Base-by-base conservation (phyloP, 2,329 filamentous ascomycete genomes). In the Hymenoscyphus albidus region DNA sequence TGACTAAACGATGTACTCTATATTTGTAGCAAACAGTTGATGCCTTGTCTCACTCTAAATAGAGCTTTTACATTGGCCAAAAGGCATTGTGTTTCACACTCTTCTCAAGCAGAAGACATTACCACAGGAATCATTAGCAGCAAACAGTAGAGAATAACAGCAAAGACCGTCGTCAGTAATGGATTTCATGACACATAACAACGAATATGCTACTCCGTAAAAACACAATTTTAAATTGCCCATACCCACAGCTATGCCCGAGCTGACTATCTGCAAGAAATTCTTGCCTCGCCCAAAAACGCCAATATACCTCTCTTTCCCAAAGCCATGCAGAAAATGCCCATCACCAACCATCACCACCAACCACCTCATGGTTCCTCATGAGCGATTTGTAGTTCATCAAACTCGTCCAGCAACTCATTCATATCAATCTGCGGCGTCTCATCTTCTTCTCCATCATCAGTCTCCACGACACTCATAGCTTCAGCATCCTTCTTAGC, bases 361-460 rank as follows among this genome's bases (percentile, higher is more conserved):
- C n/a, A 48, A 22, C 5, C 48, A 18, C 10, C 13, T 54, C 48
- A 54, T 27, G n/a, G 18, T 18, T 67, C 42, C 35, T 66, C 63
- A 70, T 74, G 73, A 27, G 73, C 54, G 62, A 96, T 87, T 57
- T 84, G 88, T 76, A 97, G 85, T 73, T 97, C 93, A 74, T 96
- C 93, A 81, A 97, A 93, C 76, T 97, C 93, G 76, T 97, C 93
- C 73, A 97, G 82, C 74, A 97, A 78, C 77, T 93, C 90, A 22
- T 94, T 85, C 87, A 94, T 88, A 74, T 87, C 82, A 70, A 95
- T 88, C 72, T 85, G 82, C 3, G 91, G 91, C 60, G 82, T 83
- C 54, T 87, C 87, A 54, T 89, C 88, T 14, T 83, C 85, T 16
- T 83, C 85, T 32, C 84, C 84, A 16, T 82, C 84, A 9, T 81